phyloP scores from a whole-genome alignment of 225 moss, liverwort and hornwort genomes.

The Asterella californica region DNA sequence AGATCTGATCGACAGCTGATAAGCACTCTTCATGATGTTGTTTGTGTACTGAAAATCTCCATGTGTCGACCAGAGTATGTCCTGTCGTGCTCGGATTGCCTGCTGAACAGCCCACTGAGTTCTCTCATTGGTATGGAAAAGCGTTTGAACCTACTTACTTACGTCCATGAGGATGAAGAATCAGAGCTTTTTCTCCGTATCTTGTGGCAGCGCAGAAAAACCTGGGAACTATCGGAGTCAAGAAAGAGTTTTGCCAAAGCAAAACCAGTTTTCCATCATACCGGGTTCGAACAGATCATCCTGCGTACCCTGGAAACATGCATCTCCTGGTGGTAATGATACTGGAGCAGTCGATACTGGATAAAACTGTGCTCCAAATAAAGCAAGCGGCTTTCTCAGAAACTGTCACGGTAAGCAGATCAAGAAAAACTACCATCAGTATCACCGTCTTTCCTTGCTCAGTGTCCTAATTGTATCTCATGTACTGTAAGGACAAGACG shows the following conservation, averaged over 20 bases:
- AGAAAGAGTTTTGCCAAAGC: not conserved
- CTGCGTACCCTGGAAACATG: not conserved
- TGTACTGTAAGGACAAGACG: not conserved
- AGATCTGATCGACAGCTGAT: slow-evolving; percentile 61
- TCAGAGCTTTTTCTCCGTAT: not conserved
- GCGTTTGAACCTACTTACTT: not conserved
- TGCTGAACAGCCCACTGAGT: not conserved
- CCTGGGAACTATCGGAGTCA: not conserved
- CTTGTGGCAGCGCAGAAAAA: not conserved
- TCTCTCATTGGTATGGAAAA: not conserved
- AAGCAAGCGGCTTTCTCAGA: slow-evolving; percentile 30
- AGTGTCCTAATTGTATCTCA: not conserved
- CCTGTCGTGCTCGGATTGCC: not conserved
- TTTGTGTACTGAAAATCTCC: slow-evolving; percentile 45
- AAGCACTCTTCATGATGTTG: slow-evolving; percentile 70
- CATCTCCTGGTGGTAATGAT: slow-evolving; percentile 28
- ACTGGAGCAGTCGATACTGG: slow-evolving; percentile 38
- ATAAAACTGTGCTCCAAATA: slow-evolving; percentile 26
- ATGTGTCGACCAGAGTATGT: slow-evolving; percentile 13
- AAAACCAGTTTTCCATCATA: not conserved
- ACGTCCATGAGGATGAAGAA: not conserved
- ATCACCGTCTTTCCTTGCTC: not conserved
- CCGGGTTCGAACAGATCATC: slow-evolving; percentile 10
- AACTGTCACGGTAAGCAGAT: slow-evolving; percentile 30
- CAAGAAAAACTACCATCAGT: not conserved